Percentiles rank a stretch among this genome's conserved stretches.
These are phyloP conservation scores for Linderniella brevidens DNA, from an alignment of 257 asterid genomes.

Conservation along the genomic window DNA sequence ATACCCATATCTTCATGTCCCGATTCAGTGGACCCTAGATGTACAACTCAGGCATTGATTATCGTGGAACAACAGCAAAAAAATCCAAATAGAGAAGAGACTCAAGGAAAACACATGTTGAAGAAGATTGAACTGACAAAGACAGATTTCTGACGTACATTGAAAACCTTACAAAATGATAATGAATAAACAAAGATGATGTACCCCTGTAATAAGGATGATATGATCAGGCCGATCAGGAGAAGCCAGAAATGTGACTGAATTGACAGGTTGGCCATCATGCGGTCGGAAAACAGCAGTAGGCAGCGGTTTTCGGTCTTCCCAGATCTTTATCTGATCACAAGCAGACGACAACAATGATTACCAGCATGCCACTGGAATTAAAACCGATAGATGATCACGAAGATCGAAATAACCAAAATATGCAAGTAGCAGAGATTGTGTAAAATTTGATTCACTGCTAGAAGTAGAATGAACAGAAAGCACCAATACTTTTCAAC, in stretches of 20 bases:
- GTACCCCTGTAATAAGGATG: constrained; percentile 94
- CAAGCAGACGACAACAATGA: neutral
- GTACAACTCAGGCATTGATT: neutral
- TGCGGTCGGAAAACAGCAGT: constrained; percentile 88
- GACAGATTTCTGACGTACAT: too few species aligned
- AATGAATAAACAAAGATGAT: too few species aligned
- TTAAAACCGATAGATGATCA: too few species aligned
- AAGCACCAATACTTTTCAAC: too few species aligned
- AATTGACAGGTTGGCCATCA: constrained; percentile 89
- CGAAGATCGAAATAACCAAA: too few species aligned
- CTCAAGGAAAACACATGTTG: neutral
- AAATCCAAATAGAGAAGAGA: constrained; percentile 4
- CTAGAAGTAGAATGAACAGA: too few species aligned
- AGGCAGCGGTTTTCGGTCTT: constrained; percentile 65
- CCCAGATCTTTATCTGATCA: constrained; percentile 92
- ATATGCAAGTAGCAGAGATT: too few species aligned
- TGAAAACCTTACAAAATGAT: too few species aligned
- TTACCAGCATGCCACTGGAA: too few species aligned
- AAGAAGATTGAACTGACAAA: too few species aligned
- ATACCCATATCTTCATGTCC: constrained; percentile 80
- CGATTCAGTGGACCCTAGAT: constrained; percentile 79
- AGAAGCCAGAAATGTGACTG: constrained; percentile 86
- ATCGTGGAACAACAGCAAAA: constrained; percentile 8
- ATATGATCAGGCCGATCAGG: constrained; percentile 86
- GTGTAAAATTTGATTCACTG: too few species aligned